Conservation (phyloP, 2,329 filamentous ascomycete species). For the Clathrospora elynae region DNA sequence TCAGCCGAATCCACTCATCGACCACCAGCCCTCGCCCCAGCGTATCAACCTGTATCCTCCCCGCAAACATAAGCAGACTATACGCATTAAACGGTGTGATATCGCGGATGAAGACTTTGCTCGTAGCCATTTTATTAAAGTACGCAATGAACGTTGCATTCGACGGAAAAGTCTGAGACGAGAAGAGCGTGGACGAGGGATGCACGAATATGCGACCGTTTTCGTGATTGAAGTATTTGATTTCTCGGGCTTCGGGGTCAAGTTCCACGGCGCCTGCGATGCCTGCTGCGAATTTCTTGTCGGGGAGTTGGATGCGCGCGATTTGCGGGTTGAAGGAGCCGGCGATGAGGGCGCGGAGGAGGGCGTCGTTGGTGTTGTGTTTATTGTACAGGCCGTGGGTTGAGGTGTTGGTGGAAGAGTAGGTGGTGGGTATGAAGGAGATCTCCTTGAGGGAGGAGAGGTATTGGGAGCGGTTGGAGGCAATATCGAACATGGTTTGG, state of each 20-base stretch:
- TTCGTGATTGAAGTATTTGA: slow-evolving; percentile 78
- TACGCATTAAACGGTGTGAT: slow-evolving; percentile 93
- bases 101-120: slow-evolving; percentile 89
- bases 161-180: slow-evolving; percentile 75
- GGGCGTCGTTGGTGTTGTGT: slow-evolving; percentile 53
- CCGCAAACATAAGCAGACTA: slow-evolving; percentile 84
- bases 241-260: slow-evolving; percentile 87
- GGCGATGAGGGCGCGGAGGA: slow-evolving; percentile 56
- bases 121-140: slow-evolving; percentile 89
- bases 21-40: slow-evolving; percentile 84
- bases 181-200: slow-evolving; percentile 84
- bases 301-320: slow-evolving; percentile 87
- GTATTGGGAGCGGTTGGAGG: slow-evolving; percentile 84
- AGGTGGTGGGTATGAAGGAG: slow-evolving; percentile 67
- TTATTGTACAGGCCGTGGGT: slow-evolving; percentile 52
- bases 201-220: slow-evolving; percentile 82
- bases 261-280: slow-evolving; percentile 89
- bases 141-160: slow-evolving; percentile 82
- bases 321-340: slow-evolving; percentile 74
- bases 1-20: slow-evolving; percentile 84
- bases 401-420: slow-evolving; percentile 38
- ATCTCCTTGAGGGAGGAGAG: slow-evolving; percentile 83
- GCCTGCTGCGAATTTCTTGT: slow-evolving; percentile 91
- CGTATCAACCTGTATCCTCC: slow-evolving; percentile 83
- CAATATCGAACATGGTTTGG: slow-evolving; percentile 85